Percentiles rank a stretch among this genome's conserved stretches.
These are phyloP conservation scores for Kalaharituber pfeilii DNA, from an alignment of 2,329 filamentous ascomycete genomes.

Conservation along the genomic window DNA sequence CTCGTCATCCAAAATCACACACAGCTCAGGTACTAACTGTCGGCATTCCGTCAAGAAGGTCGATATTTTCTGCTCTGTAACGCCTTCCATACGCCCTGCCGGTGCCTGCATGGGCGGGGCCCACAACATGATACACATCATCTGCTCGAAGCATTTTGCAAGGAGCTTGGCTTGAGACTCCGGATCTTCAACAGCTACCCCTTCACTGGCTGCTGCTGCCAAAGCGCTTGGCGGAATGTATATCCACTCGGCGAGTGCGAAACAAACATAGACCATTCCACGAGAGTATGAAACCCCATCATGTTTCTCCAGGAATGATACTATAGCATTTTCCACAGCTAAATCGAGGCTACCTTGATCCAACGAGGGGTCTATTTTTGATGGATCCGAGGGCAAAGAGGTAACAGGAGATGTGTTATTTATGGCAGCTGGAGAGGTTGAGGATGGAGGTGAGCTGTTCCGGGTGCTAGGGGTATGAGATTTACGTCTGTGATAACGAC, in stretches of 20 bases:
- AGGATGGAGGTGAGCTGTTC: conserved; percentile 15
- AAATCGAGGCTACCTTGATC: conserved; percentile 16
- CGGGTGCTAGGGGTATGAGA: conserved; percentile 15
- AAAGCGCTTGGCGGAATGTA: conserved; percentile 13
- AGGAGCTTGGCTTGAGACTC: conserved; percentile 11
- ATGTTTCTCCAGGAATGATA: conserved; percentile 14
- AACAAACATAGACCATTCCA: conserved; percentile 18
- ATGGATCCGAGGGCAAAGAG: conserved; percentile 2
- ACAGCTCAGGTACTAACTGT: conserved; percentile 15
- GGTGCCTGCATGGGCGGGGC: conserved; percentile 11
- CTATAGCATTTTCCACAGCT: conserved; percentile 15
- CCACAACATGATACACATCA: conserved; percentile 18
- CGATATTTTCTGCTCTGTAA: conserved; percentile 16
- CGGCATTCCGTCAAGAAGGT: conserved; percentile 17
- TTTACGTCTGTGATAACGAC: conserved; percentile 15
- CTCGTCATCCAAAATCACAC: conserved; percentile 17
- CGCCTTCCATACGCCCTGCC: conserved; percentile 13
- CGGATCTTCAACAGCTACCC: conserved; percentile 5
- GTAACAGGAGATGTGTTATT: conserved; percentile 5
- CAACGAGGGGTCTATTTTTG: conserved; percentile 2
- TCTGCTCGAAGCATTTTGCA: conserved; percentile 14
- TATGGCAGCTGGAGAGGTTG: conserved; percentile 11
- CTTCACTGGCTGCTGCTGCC: neutral
- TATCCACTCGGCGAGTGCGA: conserved; percentile 17
- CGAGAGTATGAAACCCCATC: conserved; percentile 13